phyloP scores from a whole-genome alignment of 768 basidiomycete species.

The Termitomyces sp. region DNA sequence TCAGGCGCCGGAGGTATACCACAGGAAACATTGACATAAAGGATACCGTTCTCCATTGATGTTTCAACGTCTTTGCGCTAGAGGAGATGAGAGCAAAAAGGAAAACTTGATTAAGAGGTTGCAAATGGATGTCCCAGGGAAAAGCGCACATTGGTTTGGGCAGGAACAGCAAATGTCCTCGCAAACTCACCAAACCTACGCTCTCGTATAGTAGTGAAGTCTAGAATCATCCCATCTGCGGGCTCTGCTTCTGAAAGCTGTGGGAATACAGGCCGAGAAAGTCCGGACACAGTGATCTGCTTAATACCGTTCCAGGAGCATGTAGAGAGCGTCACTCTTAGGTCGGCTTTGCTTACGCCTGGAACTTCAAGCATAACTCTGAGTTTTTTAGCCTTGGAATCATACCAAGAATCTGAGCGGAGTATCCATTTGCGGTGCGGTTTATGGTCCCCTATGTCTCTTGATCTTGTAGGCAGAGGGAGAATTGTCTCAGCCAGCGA shows the following conservation, averaged over 20 bases:
- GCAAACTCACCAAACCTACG: slow-evolving; percentile 49
- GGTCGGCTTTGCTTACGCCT: slow-evolving; percentile 55
- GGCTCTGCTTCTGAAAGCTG: slow-evolving; percentile 10
- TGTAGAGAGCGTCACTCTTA: slow-evolving; percentile 57
- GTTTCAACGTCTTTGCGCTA: slow-evolving; percentile 51
- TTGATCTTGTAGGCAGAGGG: slow-evolving; percentile 12
- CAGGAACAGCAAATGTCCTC: slow-evolving; percentile 51
- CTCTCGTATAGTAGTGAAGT: slow-evolving; percentile 35
- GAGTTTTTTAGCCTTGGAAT: slow-evolving; percentile 44
- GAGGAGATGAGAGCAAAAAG: slow-evolving; percentile 13
- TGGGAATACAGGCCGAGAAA: slow-evolving; percentile 37
- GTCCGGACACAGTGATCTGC: slow-evolving; percentile 56
- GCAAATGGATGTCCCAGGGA: slow-evolving; percentile 15
- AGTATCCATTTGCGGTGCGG: slow-evolving; percentile 37
- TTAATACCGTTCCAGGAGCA: slow-evolving; percentile 59
- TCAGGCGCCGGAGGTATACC: slow-evolving; percentile 42
- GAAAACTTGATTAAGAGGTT: slow-evolving; percentile 15
- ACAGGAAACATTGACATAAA: slow-evolving; percentile 50
- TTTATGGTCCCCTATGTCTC: slow-evolving; percentile 4
- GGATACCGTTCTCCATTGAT: slow-evolving; percentile 57
- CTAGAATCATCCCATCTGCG: slow-evolving; percentile 18
- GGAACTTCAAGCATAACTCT: slow-evolving; percentile 68
- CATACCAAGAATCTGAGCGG: slow-evolving; percentile 61
- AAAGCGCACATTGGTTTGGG: slow-evolving; percentile 49
- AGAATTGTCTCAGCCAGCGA: slow-evolving; percentile 18